These are phyloP conservation scores for Cladophialophora bantiana DNA, from an alignment of 2,329 filamentous ascomycete genomes.

Conservation along the genomic window DNA sequence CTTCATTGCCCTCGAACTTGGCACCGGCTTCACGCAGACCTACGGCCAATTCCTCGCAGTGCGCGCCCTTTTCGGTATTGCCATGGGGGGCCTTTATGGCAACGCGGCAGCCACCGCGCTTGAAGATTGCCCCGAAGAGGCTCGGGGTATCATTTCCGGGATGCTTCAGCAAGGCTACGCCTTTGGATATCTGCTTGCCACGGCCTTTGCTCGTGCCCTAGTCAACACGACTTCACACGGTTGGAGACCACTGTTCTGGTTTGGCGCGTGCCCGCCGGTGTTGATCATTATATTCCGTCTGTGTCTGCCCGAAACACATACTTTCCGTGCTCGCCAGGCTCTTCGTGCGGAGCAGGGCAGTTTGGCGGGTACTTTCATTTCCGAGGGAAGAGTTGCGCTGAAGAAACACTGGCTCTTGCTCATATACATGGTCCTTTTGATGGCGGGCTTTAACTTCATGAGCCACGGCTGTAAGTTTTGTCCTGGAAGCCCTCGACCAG, in stretches of 20 bases:
- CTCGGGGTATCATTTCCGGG: slow-evolving; percentile 66
- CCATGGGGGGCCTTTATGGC: slow-evolving; percentile 66
- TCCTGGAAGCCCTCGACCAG: not conserved
- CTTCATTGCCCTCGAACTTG: slow-evolving; percentile 67
- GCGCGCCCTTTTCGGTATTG: slow-evolving; percentile 67
- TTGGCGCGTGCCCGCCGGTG: slow-evolving; percentile 79
- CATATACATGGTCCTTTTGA: slow-evolving; percentile 81
- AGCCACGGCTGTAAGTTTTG: slow-evolving; percentile 19
- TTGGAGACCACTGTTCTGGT: slow-evolving; percentile 90
- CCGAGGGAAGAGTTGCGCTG: slow-evolving; percentile 79
- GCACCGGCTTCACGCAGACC: slow-evolving; percentile 65
- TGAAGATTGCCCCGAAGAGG: slow-evolving; percentile 66
- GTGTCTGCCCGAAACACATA: slow-evolving; percentile 77
- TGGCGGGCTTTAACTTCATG: slow-evolving; percentile 95
- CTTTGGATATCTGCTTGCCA: slow-evolving; percentile 68
- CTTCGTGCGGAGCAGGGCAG: slow-evolving; percentile 67
- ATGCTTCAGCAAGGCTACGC: slow-evolving; percentile 69
- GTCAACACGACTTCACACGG: slow-evolving; percentile 75
- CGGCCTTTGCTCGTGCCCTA: slow-evolving; percentile 59
- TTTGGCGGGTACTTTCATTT: slow-evolving; percentile 71
- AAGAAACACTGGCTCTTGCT: slow-evolving; percentile 81
- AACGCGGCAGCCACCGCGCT: slow-evolving; percentile 68
- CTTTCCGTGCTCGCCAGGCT: slow-evolving; percentile 69
- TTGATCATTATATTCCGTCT: slow-evolving; percentile 81
- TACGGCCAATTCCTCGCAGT: slow-evolving; percentile 66